A percentile compares a stretch with the other conserved stretches of the same genome.
phyloP scores from a whole-genome alignment of 495 filamentous ascomycete genomes.

The Saxispiralis lemnorum region DNA sequence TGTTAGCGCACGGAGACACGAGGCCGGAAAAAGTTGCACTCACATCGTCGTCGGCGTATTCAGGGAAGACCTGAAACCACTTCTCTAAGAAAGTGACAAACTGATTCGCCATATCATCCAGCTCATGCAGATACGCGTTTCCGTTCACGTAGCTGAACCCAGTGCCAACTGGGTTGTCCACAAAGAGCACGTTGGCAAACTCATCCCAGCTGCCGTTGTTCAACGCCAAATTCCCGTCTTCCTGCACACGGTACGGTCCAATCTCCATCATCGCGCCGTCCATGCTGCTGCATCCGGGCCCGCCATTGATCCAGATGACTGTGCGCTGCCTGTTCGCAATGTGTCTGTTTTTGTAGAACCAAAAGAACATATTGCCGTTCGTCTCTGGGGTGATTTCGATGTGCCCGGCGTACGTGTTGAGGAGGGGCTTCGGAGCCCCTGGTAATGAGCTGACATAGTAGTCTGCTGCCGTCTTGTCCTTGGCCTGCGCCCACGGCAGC shows the following conservation, averaged over 20 bases:
- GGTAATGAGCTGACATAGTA: constrained; percentile 77
- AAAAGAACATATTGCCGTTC: constrained; percentile 94
- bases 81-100: constrained; percentile 79
- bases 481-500: constrained; percentile 19
- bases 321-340: constrained; percentile 85
- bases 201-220: constrained; percentile 93
- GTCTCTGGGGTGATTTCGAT: constrained; percentile 68
- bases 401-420: constrained; percentile 98
- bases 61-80: constrained; percentile 76
- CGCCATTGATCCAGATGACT: constrained; percentile 93
- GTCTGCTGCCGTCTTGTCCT: constrained; percentile 50
- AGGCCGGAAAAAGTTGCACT: constrained; percentile 22
- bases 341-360: constrained; percentile 89
- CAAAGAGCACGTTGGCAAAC: constrained; percentile 89
- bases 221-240: constrained; percentile 53
- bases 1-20: background rate
- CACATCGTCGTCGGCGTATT: constrained; percentile 87
- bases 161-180: constrained; percentile 91
- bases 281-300: constrained; percentile 90
- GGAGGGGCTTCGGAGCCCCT: constrained; percentile 60
- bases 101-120: constrained; percentile 76
- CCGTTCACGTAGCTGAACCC: constrained; percentile 91
- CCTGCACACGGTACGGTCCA: constrained; percentile 75
- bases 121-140: constrained; percentile 64
- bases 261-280: constrained; percentile 97